phyloP scores from a whole-genome alignment of 1,284 basidiomycete genomes.

The Phellopilus nigrolimitatus region DNA sequence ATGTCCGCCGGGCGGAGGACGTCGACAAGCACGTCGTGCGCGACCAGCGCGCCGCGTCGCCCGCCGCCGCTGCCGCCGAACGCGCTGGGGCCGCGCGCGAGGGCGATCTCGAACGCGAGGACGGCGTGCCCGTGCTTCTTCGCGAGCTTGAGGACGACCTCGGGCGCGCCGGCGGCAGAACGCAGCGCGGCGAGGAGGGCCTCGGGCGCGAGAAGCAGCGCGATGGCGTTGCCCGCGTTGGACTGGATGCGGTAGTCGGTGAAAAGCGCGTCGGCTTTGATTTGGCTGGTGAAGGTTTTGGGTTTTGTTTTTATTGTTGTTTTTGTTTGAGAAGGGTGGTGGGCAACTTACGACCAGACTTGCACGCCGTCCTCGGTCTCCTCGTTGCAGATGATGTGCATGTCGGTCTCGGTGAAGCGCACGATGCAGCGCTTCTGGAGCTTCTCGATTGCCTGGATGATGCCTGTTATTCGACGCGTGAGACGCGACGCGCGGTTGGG shows the following conservation, averaged over 20 bases:
- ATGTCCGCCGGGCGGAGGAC: constrained; percentile 74
- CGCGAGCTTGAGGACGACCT: constrained; percentile 77
- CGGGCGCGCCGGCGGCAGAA: constrained; percentile 55
- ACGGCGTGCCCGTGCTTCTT: constrained; percentile 77
- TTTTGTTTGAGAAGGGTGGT: constrained; percentile 57
- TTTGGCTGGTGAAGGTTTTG: constrained; percentile 34
- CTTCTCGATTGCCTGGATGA: constrained; percentile 75
- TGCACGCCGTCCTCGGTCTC: constrained; percentile 81
- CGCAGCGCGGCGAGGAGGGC: constrained; percentile 71
- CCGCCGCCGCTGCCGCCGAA: constrained; percentile 28
- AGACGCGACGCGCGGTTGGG: constrained; percentile 1
- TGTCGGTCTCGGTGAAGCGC: constrained; percentile 68
- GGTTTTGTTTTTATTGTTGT: constrained; percentile 16
- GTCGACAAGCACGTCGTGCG: constrained; percentile 73
- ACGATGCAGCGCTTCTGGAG: constrained; percentile 81
- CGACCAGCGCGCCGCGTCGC: constrained; percentile 42
- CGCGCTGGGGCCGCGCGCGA: constrained; percentile 70
- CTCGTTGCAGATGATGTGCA: constrained; percentile 84
- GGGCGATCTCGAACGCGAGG: constrained; percentile 68
- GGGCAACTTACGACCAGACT: constrained; percentile 85
- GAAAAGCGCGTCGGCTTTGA: constrained; percentile 64
- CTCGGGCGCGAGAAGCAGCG: constrained; percentile 66
- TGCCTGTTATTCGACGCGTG: constrained; percentile 43
- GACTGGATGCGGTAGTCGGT: constrained; percentile 83
- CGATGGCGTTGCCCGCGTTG: constrained; percentile 81